Evolutionary conservation across 305 asterid species (phyloP).

Genomic region (Stenogyne calaminthoides): DNA sequence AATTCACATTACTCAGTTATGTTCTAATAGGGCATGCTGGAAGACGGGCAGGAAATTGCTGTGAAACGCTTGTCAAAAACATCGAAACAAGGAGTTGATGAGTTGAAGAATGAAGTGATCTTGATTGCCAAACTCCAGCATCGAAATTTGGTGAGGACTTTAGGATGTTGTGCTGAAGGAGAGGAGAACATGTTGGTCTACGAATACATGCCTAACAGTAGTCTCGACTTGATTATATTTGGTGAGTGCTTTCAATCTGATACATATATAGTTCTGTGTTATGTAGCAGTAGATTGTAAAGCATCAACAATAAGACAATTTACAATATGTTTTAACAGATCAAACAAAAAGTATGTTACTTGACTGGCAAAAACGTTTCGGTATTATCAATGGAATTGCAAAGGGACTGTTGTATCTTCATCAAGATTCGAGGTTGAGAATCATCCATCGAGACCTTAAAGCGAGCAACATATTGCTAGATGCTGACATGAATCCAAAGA

Average conservation of each 20-base stretch:
- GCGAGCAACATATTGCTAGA: constrained; percentile 56
- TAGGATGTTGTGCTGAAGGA: constrained; percentile 34
- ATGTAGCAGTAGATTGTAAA: background rate
- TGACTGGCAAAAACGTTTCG: constrained; percentile 31
- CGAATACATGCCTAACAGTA: constrained; percentile 35
- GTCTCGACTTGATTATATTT: constrained; percentile 30
- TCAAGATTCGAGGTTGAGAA: constrained; percentile 37
- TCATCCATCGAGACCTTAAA: constrained; percentile 57
- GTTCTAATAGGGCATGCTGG: constrained; percentile 35
- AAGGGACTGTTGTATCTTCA: constrained; percentile 36
- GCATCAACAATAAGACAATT: background rate
- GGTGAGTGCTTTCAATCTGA: constrained; percentile 11
- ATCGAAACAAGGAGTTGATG: constrained; percentile 39
- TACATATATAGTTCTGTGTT: background rate
- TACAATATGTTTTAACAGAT: constrained; percentile 16
- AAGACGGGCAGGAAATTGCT: constrained; percentile 40
- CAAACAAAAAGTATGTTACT: constrained; percentile 17
- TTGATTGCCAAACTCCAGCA: constrained; percentile 46
- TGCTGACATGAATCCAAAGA: constrained; percentile 50
- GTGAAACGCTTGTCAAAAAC: constrained; percentile 41
- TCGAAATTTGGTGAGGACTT: constrained; percentile 36
- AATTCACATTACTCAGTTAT: background rate
- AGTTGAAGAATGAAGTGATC: constrained; percentile 37
- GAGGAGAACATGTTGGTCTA: constrained; percentile 41
- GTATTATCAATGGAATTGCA: constrained; percentile 31